phyloP scores from a whole-genome alignment of 2,329 filamentous ascomycete species.

The Xenoacremonium recifei region DNA sequence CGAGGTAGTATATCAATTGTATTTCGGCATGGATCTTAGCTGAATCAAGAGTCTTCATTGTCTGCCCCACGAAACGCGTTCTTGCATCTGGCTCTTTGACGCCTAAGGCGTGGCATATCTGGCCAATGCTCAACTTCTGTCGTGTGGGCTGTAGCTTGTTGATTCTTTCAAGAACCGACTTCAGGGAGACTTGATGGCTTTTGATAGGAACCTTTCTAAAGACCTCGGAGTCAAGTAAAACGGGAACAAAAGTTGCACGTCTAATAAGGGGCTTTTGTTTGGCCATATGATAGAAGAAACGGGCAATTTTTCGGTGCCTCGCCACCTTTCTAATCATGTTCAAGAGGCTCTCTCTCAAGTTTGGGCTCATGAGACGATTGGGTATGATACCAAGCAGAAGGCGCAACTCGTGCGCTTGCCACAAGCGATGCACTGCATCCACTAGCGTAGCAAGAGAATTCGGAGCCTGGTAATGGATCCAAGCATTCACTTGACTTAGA shows the following conservation, averaged over 20 bases:
- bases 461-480: conserved; percentile 22
- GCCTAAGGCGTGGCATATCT: neutral
- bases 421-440: conserved; percentile 26
- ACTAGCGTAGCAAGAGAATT: conserved; percentile 25
- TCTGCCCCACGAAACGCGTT: neutral
- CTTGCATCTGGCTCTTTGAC: neutral
- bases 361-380: conserved; percentile 14
- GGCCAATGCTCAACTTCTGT: neutral
- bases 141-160: neutral
- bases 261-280: conserved; percentile 23
- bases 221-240: neutral
- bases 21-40: neutral
- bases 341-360: conserved; percentile 17
- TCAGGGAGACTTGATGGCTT: neutral
- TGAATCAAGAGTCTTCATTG: neutral
- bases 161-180: neutral
- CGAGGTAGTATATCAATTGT: neutral
- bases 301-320: conserved; percentile 34
- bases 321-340: conserved; percentile 36
- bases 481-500: conserved; percentile 22
- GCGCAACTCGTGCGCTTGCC: conserved; percentile 8
- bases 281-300: conserved; percentile 30
- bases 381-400: conserved; percentile 16
- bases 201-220: neutral
- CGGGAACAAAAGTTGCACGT: neutral